phyloP scores from a whole-genome alignment of 2,329 filamentous ascomycete species.

The Cyphellophora attinorum region DNA sequence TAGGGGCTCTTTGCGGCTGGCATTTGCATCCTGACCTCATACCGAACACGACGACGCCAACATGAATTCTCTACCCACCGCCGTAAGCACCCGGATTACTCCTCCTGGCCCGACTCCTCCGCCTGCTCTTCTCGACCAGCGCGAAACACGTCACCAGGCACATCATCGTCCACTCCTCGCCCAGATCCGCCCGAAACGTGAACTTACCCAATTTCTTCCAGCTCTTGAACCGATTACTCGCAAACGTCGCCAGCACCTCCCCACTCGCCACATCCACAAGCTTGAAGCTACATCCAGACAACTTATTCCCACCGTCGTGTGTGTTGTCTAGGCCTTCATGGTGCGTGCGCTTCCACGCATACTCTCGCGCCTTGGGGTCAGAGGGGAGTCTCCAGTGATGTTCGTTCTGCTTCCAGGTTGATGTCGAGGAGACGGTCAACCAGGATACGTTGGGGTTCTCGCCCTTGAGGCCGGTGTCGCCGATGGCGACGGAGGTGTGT shows the following conservation, averaged over 20 bases:
- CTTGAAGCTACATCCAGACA: conserved; percentile 20
- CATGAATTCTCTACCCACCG: too few relatives aligned
- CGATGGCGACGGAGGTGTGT: conserved; percentile 1
- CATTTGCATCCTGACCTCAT: too few relatives aligned
- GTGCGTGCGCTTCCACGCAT: conserved; percentile 1
- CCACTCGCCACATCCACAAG: conserved; percentile 18
- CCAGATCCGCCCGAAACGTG: conserved; percentile 1
- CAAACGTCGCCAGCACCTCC: conserved; percentile 21
- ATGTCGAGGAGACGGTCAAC: not conserved
- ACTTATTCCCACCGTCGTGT: too few relatives aligned
- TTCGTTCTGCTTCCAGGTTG: not conserved
- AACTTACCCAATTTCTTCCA: conserved; percentile 23
- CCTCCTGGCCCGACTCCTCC: conserved; percentile 1
- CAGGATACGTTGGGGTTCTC: conserved; percentile 1
- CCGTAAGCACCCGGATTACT: not conserved
- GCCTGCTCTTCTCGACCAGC: conserved; percentile 5
- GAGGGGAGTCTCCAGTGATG: not conserved
- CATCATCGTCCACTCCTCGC: conserved; percentile 4
- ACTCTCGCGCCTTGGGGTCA: not conserved
- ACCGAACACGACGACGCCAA: too few relatives aligned
- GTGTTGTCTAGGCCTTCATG: not conserved
- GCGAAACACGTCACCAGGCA: conserved; percentile 3
- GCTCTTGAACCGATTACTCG: conserved; percentile 18
- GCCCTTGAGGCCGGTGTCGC: conserved; percentile 1
- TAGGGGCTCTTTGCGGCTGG: too few relatives aligned